Percentiles rank a stretch among this genome's conserved stretches.
These are phyloP conservation scores for Solanum okadae DNA, from an alignment of 257 asterid genomes.

Conservation along the genomic window DNA sequence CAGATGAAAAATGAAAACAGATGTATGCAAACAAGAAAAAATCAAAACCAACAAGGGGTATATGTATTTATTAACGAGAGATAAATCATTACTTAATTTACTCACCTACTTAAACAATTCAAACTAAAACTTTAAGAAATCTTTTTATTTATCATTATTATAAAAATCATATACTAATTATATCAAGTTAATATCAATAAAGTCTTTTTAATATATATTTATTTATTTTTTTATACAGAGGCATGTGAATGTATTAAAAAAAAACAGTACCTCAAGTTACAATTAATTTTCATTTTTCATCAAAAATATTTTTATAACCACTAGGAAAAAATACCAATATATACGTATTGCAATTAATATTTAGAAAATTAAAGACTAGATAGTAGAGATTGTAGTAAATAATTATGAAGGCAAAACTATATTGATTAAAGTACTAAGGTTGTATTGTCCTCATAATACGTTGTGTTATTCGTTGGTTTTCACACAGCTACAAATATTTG, in stretches of 20 bases:
- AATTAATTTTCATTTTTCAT: no score
- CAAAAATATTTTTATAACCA: background rate
- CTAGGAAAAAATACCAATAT: background rate
- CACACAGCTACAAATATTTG: fast-evolving
- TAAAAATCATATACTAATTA: background rate
- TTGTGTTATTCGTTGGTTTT: no score
- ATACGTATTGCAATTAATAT: no score
- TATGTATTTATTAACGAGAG: no score
- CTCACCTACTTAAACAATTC: background rate
- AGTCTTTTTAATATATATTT: no score
- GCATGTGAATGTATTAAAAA: background rate
- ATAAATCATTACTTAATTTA: no score
- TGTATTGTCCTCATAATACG: background rate
- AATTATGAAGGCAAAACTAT: no score
- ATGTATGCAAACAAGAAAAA: background rate
- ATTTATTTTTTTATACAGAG: no score
- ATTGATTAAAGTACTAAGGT: background rate
- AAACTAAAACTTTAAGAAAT: no score
- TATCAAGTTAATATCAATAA: background rate
- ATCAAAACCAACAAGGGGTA: background rate
- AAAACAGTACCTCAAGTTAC: background rate
- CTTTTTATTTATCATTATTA: background rate
- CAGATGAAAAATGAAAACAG: no score
- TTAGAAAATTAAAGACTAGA: background rate
- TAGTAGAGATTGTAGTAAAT: background rate